Conservation (phyloP, 768 basidiomycete species). For the Podaxis pistillaris region DNA sequence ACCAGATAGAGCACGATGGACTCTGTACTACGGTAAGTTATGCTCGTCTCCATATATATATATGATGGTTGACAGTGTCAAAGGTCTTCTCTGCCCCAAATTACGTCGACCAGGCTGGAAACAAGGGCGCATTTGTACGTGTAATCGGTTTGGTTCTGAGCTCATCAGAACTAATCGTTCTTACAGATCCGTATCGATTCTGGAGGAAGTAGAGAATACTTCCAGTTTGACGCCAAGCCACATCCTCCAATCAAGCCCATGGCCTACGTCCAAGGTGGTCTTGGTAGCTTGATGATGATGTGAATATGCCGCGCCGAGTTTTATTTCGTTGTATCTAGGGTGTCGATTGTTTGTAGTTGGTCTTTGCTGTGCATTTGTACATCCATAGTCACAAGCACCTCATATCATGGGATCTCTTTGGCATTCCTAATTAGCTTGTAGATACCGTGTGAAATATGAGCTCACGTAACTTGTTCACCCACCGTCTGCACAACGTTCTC, state of each 20-base stretch:
- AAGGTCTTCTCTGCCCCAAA: constrained; percentile 95
- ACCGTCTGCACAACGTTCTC: background rate
- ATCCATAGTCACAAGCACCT: background rate
- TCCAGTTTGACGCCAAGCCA: constrained; percentile 80
- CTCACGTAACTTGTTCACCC: background rate
- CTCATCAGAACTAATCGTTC: constrained; percentile 5
- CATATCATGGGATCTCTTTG: background rate
- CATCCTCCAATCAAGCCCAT: constrained; percentile 93
- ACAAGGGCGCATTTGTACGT: constrained; percentile 89
- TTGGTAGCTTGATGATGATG: constrained; percentile 71
- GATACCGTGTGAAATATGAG: constrained; percentile 12
- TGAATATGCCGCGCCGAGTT: background rate
- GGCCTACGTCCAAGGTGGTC: constrained; percentile 76
- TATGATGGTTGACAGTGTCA: constrained; percentile 14
- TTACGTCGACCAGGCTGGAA: constrained; percentile 88
- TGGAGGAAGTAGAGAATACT: constrained; percentile 68
- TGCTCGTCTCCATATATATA: background rate
- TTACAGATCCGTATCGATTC: constrained; percentile 81
- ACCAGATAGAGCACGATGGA: constrained; percentile 92
- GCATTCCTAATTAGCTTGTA: background rate
- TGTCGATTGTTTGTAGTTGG: background rate
- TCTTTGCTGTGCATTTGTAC: constrained; percentile 3
- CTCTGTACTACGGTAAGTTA: constrained; percentile 82
- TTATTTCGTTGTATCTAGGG: background rate
- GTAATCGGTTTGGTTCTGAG: background rate